A percentile compares a stretch with the other conserved stretches of the same genome.
These are phyloP conservation scores for Argentina anserina DNA, from an alignment of 306 rosid species.

Conservation along the genomic window DNA sequence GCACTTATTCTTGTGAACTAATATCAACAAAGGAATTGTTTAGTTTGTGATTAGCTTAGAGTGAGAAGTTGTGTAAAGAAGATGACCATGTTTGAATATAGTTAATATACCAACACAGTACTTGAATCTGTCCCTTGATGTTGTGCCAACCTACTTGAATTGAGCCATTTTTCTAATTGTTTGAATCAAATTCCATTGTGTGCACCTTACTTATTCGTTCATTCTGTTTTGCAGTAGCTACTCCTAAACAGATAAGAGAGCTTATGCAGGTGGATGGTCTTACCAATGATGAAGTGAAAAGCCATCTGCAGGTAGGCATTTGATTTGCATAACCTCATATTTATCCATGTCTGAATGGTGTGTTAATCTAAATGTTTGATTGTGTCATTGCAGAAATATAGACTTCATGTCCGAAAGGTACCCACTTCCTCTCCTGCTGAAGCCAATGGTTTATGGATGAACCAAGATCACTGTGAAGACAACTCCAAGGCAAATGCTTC, in stretches of 20 bases:
- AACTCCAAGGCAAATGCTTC: conserved; percentile 39
- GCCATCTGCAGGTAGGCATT: conserved; percentile 72
- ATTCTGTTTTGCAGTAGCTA: conserved; percentile 58
- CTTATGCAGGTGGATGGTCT: conserved; percentile 81
- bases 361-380: not conserved
- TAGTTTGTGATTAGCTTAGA: not conserved
- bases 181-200: not conserved
- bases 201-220: conserved; percentile 1
- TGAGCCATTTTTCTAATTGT: not conserved
- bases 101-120: not conserved
- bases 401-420: conserved; percentile 70
- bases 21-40: not conserved
- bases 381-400: conserved; percentile 62
- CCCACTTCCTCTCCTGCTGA: conserved; percentile 36
- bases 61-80: not conserved
- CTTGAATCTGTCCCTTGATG: not conserved
- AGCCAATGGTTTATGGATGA: conserved; percentile 39
- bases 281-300: conserved; percentile 94
- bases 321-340: not conserved
- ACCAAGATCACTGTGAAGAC: conserved; percentile 44
- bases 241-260: conserved; percentile 95
- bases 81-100: not conserved
- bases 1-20: not conserved
- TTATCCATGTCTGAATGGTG: not conserved
- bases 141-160: not conserved